Evolutionary conservation across 2,329 filamentous ascomycete genomes (phyloP).

Genomic region (Cladosporium halotolerans): DNA sequence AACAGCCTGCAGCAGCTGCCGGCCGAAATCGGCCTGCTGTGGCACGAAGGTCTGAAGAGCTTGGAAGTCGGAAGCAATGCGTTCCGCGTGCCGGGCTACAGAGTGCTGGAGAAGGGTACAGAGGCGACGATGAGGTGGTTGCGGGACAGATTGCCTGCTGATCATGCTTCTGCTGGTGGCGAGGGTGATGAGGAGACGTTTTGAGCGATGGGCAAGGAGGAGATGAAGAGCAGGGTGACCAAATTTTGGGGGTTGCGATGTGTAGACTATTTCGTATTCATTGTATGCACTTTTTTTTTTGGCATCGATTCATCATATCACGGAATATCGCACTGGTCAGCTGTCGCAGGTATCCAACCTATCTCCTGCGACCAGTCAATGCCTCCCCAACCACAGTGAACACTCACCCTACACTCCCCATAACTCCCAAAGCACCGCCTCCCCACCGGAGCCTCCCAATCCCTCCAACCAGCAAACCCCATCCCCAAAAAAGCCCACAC

Average conservation of each 20-base stretch:
- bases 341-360: no score
- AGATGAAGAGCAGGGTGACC: background rate
- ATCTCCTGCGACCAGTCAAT: background rate
- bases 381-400: background rate
- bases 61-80: conserved; percentile 78
- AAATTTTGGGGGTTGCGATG: background rate
- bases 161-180: background rate
- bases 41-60: conserved; percentile 56
- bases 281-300: background rate
- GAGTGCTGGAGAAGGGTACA: conserved; percentile 78
- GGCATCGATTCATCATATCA: background rate
- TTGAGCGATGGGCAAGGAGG: background rate
- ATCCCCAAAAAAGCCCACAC: background rate
- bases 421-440: background rate
- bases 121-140: conserved; percentile 79
- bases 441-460: background rate
- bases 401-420: background rate
- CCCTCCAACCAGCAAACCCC: background rate
- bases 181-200: conserved; percentile 1
- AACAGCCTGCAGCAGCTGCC: conserved; percentile 82
- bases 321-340: no score
- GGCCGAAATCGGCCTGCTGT: conserved; percentile 71
- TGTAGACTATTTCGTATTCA: background rate
- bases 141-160: conserved; percentile 56
- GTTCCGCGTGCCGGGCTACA: conserved; percentile 81